A percentile compares a stretch with the other conserved stretches of the same genome.
phyloP scores from a whole-genome alignment of 805 yeast genomes.

The Wickerhamomyces chaumierensis region DNA sequence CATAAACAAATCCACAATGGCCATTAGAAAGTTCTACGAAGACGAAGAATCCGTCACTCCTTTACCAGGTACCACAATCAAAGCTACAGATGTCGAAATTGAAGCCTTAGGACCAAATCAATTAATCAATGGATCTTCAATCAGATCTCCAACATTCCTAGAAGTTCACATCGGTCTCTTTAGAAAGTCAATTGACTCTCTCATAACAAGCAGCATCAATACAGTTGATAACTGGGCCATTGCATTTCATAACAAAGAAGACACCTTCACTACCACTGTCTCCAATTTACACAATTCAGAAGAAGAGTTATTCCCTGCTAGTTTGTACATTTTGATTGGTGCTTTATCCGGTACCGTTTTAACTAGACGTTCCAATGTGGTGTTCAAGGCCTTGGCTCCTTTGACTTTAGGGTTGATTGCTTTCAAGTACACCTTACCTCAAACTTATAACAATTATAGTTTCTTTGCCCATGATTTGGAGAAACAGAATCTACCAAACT shows the following conservation, averaged over 20 bases:
- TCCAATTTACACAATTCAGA: conserved; percentile 49
- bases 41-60: conserved; percentile 35
- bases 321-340: conserved; percentile 58
- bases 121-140: conserved; percentile 43
- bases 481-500: conserved; percentile 43
- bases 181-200: conserved; percentile 28
- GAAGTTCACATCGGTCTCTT: conserved; percentile 36
- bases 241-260: conserved; percentile 47
- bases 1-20: conserved; percentile 2
- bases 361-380: conserved; percentile 53
- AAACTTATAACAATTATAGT: conserved; percentile 53
- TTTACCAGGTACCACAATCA: conserved; percentile 37
- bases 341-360: conserved; percentile 61
- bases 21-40: conserved; percentile 30
- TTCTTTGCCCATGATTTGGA: conserved; percentile 51
- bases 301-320: conserved; percentile 65
- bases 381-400: conserved; percentile 48
- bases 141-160: conserved; percentile 38
- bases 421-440: conserved; percentile 61
- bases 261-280: conserved; percentile 49
- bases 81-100: conserved; percentile 31
- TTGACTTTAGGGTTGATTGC: conserved; percentile 48
- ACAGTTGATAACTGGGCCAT: conserved; percentile 36
- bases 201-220: conserved; percentile 19
- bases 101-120: conserved; percentile 34